Evolutionary conservation across 345 rosid species (phyloP).

Genomic region (Salix arbutifolia): DNA sequence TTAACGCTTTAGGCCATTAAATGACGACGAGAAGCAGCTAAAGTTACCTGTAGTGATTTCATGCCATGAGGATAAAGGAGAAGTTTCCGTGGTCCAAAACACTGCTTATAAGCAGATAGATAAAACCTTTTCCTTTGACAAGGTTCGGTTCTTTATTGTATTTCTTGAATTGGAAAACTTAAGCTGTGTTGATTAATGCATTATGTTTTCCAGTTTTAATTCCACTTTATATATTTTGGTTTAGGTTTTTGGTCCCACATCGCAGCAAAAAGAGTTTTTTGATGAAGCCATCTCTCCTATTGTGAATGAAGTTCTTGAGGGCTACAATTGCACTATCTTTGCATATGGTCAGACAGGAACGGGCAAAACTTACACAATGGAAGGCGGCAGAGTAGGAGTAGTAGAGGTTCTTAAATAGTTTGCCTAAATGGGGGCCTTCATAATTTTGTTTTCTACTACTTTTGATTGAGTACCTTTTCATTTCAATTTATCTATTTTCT

Average conservation of each 20-base stretch:
- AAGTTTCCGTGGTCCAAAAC: background rate
- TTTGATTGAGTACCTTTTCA: background rate
- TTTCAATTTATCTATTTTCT: slow-evolving; percentile 1
- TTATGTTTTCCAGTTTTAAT: too few species aligned
- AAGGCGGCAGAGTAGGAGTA: slow-evolving; percentile 87
- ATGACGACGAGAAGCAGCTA: slow-evolving; percentile 3
- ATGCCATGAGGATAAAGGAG: background rate
- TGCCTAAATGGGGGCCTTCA: too few species aligned
- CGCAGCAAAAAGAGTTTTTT: slow-evolving; percentile 6
- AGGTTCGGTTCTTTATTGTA: too few species aligned
- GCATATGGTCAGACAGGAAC: slow-evolving; percentile 99
- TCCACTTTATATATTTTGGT: too few species aligned
- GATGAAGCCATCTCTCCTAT: slow-evolving; percentile 43
- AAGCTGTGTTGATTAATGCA: too few species aligned
- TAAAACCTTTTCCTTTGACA: too few species aligned
- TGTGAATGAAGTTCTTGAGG: slow-evolving; percentile 95
- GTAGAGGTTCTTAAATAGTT: slow-evolving; percentile 50
- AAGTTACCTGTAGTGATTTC: background rate
- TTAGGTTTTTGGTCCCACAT: slow-evolving; percentile 12
- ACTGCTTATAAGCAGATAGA: too few species aligned
- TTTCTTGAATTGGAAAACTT: too few species aligned
- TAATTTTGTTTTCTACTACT: background rate
- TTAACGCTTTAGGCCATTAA: background rate
- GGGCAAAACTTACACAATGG: slow-evolving; percentile 98
- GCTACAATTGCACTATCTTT: slow-evolving; percentile 97